phyloP scores from a whole-genome alignment of 1,139 yeast species.

The Blastobotrys arbuscula region DNA sequence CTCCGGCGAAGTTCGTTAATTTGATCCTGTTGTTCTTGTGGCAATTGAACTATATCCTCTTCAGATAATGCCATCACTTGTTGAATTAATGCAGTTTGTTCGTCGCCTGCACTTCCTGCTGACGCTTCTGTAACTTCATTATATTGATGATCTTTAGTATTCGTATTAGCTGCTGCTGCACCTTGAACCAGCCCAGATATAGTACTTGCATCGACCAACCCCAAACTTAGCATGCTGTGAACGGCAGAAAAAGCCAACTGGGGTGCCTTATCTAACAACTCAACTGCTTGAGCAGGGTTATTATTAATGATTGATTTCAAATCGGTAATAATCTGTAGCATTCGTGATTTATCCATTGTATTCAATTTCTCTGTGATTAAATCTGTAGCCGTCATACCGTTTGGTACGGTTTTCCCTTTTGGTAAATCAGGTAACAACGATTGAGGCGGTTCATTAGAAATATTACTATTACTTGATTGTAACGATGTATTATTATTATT shows the following conservation, averaged over 20 bases:
- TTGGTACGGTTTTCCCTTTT: slow-evolving; percentile 39
- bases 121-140: slow-evolving; percentile 14
- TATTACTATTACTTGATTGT: neutral
- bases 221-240: slow-evolving; percentile 58
- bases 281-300: slow-evolving; percentile 56
- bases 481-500: neutral
- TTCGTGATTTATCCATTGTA: slow-evolving; percentile 50
- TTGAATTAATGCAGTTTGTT: slow-evolving; percentile 38
- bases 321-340: slow-evolving; percentile 50
- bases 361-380: slow-evolving; percentile 52
- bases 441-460: neutral
- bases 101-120: slow-evolving; percentile 18
- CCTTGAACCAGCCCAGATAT: slow-evolving; percentile 36
- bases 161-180: slow-evolving; percentile 2
- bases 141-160: slow-evolving; percentile 6
- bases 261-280: slow-evolving; percentile 64
- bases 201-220: slow-evolving; percentile 46
- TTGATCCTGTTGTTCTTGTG: slow-evolving; percentile 48
- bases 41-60: slow-evolving; percentile 55
- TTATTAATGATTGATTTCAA: slow-evolving; percentile 59
- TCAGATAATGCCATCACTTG: slow-evolving; percentile 55
- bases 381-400: slow-evolving; percentile 49
- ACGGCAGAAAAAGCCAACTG: slow-evolving; percentile 81
- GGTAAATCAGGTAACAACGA: slow-evolving; percentile 29
- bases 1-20: slow-evolving; percentile 27